Evolutionary conservation across 2,329 filamentous ascomycete genomes (phyloP), one percentile per base, ranked within the genome.

Genomic region (Endothia cerciana): DNA sequence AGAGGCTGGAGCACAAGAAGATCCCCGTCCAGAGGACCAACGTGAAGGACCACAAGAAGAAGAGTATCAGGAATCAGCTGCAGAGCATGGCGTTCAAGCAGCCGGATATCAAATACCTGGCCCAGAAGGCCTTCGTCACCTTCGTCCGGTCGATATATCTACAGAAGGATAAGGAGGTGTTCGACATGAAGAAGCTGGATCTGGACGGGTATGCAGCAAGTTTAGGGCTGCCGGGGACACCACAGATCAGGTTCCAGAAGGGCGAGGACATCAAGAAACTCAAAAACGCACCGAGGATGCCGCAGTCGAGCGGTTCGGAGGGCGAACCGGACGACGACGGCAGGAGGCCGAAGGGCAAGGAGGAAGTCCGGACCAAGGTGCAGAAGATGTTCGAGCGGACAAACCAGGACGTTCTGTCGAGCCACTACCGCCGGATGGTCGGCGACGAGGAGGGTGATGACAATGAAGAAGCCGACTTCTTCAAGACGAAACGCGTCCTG

Each of bases 11-110:
- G 75, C 88, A 91, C 59, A 97, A 96, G 78, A 97, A 94, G 74
- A 92, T 99, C 0, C 91, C 92, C 0, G 89, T 99, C 60, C 88
- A 94, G 71, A 88, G 87, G 70, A 95, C 97, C 73, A 94, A 94
- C 68, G 89, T 97, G 43, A 89, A 91, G 71, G 87, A 93, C 66
- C 94, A 92, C 79, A 98, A 97, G 81, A 94, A 96, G 79, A 88
- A 91, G 77, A 91, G 87, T 68, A 92, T 99, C 76, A 88, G 89
- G 72, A 89, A 91, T 66, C 91, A 97, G 73, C 79, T 99, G 47
- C 94, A 97, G 74, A 94, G 92, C 72, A 93, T 97, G 89, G 97
- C 93, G 73, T 99, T 98, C 81, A 92, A 97, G 77, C 92, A 97
- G 70, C 90, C 93, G 0, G 92, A 97, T 70, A 80, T 98, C 71